Base-by-base conservation (phyloP, 108 stramenopile genomes). In the Fragilariopsis cylindrus region DNA sequence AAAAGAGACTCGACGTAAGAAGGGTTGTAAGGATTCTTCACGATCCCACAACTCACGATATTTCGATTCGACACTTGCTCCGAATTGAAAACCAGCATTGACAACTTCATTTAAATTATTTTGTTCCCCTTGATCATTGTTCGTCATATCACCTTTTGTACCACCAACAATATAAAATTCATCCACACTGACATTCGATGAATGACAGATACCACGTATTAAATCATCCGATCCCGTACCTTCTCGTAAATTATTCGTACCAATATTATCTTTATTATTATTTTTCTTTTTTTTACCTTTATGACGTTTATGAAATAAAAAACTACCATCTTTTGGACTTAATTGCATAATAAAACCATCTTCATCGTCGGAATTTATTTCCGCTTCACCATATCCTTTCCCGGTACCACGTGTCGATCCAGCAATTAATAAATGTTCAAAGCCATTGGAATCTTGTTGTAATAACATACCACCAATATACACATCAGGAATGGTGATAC, bases 71-170 rank as follows among this genome's bases (percentile, higher is more conserved):
- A 41, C 75, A 9, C 42, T 44, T 0, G 9, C 43, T n/a, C 62
- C 62, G 19, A 63, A 63, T 40, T 63, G 62, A 15, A 63, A 63
- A n/a, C 62, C 62, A 11, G 62, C 62, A 63, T 11, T 15, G 7
- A 45, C n/a, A n/a, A n/a, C 42, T 11, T n/a, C 15, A 15, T 63
- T 12, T 30, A 30, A 30, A 30, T 30, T 30, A 30, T 30, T 30
- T 43, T 63, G 62, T 21, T 12, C 43, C 0, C 62, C 62, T n/a
- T 63, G 62, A 15, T n/a, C 62, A n/a, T 63, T 44, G 0, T 42
- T 63, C 1, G 62, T 67, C 45, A 76, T 65, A 44, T 76, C 75
- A 19, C 76, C 76, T 44, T 70, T 76, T 49, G 76, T 76, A 39
- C 68, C 76, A 39, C 76, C 76, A 0, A 76, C 69, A 19, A 76